Evolutionary conservation across 495 filamentous ascomycete genomes (phyloP), one percentile per base, ranked within the genome.

Genomic region (Cercophora sp.): DNA sequence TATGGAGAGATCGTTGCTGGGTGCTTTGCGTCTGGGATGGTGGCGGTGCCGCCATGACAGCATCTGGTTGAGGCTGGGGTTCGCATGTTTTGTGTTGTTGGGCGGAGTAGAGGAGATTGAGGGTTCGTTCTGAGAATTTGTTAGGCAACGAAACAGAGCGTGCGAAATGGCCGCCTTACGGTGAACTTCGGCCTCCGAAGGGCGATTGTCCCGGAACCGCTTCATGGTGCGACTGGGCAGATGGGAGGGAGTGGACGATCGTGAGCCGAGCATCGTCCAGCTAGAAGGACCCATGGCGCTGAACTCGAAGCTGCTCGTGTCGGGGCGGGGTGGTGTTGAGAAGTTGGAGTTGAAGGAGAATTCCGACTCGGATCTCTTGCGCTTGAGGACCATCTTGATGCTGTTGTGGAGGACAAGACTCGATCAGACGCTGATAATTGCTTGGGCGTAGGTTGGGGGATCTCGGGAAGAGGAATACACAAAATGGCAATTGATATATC

Each of bases 341-440:
- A 70, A 70, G 27, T 64, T 41, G 25, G 70, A 63, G 36, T 60
- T 66, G 19, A 70, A 66, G 44, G 70, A 76, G 51, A 76, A 53
- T 48, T 75, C 73, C n/a, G 71, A 72, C 40, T 72, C 73, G 64
- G 75, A 78, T 16, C 75, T 63, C 67, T 77, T 78, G 58, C 75
- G 75, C 60, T 78, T 78, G 54, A 75, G 61, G 13, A 69, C 48
- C 72, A 76, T 76, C n/a, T n/a, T n/a, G n/a, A n/a, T n/a, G n/a
- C n/a, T n/a, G n/a, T n/a, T n/a, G n/a, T n/a, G n/a, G n/a, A n/a
- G n/a, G n/a, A n/a, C n/a, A n/a, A n/a, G n/a, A n/a, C n/a, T n/a
- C n/a, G n/a, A n/a, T n/a, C n/a, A n/a, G n/a, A n/a, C n/a, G n/a
- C n/a, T n/a, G n/a, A n/a, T n/a, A n/a, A n/a, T n/a, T n/a, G n/a